Conservation (phyloP, 371 early-diverging fungal genomes). For the Apophysomyces variabilis region DNA sequence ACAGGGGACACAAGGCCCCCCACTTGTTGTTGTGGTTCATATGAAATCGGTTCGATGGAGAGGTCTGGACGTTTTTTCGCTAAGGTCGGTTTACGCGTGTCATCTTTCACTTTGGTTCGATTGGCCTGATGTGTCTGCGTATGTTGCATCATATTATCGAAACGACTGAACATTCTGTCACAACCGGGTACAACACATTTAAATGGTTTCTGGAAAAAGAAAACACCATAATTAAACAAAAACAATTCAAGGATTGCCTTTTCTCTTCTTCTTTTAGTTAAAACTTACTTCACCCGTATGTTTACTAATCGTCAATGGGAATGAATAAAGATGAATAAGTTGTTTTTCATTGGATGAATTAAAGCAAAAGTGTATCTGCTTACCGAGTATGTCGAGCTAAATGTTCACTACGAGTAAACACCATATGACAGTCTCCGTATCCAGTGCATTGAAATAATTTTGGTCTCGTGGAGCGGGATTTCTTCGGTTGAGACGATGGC, state of each 20-base stretch:
- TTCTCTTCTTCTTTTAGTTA: background rate
- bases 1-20: slow-evolving; percentile 29
- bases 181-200: slow-evolving; percentile 56
- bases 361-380: background rate
- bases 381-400: slow-evolving; percentile 57
- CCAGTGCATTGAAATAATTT: slow-evolving; percentile 58
- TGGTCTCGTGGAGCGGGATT: slow-evolving; percentile 26
- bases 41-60: slow-evolving; percentile 8
- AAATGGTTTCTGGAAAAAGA: slow-evolving; percentile 46
- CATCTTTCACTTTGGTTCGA: slow-evolving; percentile 6
- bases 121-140: slow-evolving; percentile 47
- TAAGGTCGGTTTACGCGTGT: slow-evolving; percentile 11
- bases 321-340: background rate
- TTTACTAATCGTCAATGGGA: slow-evolving; percentile 26
- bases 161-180: slow-evolving; percentile 59
- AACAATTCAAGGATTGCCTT: background rate
- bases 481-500: slow-evolving; percentile 8
- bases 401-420: slow-evolving; percentile 59
- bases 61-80: slow-evolving; percentile 7
- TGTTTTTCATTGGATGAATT: no score
- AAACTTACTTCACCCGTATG: slow-evolving; percentile 41
- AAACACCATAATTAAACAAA: background rate
- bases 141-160: slow-evolving; percentile 66
- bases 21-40: slow-evolving; percentile 15
- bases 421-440: slow-evolving; percentile 58